These are phyloP conservation scores for Leavenworthia alabamica DNA, from an alignment of 345 rosid genomes.

Conservation along the genomic window DNA sequence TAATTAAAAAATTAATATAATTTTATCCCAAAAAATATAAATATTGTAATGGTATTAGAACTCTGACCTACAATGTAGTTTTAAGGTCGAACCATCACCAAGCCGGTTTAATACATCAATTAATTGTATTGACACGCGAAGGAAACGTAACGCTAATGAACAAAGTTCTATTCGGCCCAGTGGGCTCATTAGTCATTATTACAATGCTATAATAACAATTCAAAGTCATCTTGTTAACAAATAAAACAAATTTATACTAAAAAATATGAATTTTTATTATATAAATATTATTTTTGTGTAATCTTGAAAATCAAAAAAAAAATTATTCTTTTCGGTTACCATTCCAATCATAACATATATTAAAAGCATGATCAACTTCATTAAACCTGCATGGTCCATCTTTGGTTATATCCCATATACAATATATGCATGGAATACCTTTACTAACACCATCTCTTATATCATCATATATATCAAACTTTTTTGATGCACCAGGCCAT, in stretches of 20 bases:
- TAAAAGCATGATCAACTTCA: neutral
- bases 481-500: slow-evolving; percentile 7
- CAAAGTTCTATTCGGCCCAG: neutral
- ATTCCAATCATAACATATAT: slow-evolving; percentile 7
- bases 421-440: neutral
- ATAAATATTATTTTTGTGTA: no score
- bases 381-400: slow-evolving; percentile 3
- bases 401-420: neutral
- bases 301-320: no score
- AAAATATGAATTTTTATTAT: no score
- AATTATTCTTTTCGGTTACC: neutral
- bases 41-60: no score
- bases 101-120: no score
- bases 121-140: no score
- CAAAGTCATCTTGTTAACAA: no score
- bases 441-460: neutral
- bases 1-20: no score
- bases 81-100: slow-evolving; percentile 2
- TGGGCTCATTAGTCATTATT: neutral
- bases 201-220: no score
- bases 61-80: slow-evolving; percentile 1
- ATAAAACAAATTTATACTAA: no score
- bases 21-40: no score
- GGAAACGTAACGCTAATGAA: no score
- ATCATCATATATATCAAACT: slow-evolving; percentile 10